A percentile compares a stretch with the other conserved stretches of the same genome.
These are phyloP conservation scores for Magnusiomyces ingens DNA, from an alignment of 1,139 yeast genomes.

Conservation along the genomic window DNA sequence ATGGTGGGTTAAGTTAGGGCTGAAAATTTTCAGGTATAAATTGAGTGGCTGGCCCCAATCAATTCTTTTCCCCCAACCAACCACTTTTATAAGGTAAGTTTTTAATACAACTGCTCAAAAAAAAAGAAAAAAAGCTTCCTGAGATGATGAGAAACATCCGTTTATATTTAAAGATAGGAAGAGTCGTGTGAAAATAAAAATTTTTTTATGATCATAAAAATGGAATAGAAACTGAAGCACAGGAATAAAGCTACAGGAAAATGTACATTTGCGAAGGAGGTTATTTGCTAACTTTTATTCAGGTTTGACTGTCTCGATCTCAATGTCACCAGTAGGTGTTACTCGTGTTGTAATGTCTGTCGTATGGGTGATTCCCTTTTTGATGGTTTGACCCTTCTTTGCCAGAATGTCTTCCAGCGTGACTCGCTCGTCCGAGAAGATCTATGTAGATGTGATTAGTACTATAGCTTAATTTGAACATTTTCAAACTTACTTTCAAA, in stretches of 20 bases:
- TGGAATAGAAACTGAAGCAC: conserved; percentile 9
- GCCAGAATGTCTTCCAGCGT: conserved; percentile 75
- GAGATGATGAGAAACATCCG: conserved; percentile 4
- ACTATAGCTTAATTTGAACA: not conserved
- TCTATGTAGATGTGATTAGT: conserved; percentile 28
- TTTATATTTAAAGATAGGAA: conserved; percentile 15
- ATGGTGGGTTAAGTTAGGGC: not conserved
- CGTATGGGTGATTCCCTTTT: conserved; percentile 33
- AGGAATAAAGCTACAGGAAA: too few species aligned
- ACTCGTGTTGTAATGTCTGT: not conserved
- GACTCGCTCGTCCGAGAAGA: conserved; percentile 67
- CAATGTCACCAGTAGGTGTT: conserved; percentile 1
- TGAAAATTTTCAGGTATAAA: not conserved
- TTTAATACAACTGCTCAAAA: not conserved
- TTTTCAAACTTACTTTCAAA: conserved; percentile 41
- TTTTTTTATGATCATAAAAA: conserved; percentile 13
- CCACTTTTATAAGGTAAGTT: not conserved
- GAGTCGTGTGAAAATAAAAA: conserved; percentile 16
- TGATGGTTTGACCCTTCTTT: conserved; percentile 68
- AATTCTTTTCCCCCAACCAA: not conserved
- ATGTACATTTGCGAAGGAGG: too few species aligned
- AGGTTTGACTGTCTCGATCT: conserved; percentile 6
- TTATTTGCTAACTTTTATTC: not conserved
- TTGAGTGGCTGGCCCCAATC: not conserved
- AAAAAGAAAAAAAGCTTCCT: too few species aligned